phyloP scores from a whole-genome alignment of 176 grass and related monocot species.

The Triticum turgidum region DNA sequence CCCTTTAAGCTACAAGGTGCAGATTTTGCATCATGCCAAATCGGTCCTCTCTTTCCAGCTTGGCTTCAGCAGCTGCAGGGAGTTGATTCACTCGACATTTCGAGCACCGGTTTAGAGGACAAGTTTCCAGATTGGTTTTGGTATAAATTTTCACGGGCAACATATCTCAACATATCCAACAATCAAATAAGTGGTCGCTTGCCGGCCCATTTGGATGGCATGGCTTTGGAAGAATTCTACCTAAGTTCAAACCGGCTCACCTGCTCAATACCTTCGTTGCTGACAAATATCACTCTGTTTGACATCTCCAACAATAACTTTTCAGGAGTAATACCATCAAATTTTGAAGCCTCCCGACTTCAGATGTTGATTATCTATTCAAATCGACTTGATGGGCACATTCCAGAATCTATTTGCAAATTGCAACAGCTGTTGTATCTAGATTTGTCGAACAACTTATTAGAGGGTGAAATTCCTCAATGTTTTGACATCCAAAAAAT shows the following conservation, averaged over 20 bases:
- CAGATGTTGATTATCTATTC: background rate
- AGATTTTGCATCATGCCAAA: background rate
- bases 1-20: background rate
- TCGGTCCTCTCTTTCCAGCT: slow-evolving; percentile 26
- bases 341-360: background rate
- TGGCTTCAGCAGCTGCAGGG: slow-evolving; percentile 23
- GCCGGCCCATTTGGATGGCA: background rate
- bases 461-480: slow-evolving; percentile 14
- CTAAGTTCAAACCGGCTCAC: background rate
- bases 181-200: slow-evolving; percentile 37
- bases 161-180: slow-evolving; percentile 25
- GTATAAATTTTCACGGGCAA: background rate
- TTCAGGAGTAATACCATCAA: background rate
- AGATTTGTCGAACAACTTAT: slow-evolving; percentile 18
- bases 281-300: background rate
- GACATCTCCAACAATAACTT: background rate
- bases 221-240: background rate
- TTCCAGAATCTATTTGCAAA: slow-evolving; percentile 27
- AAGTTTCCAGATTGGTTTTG: slow-evolving; percentile 41
- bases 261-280: background rate
- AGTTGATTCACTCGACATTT: background rate
- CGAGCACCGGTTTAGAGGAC: background rate
- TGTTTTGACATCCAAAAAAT: background rate
- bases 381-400: slow-evolving; percentile 19
- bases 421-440: background rate